Percentiles rank a stretch among this genome's conserved stretches.
phyloP scores from a whole-genome alignment of 768 basidiomycete species.

The Pulveroboletus ravenelii region DNA sequence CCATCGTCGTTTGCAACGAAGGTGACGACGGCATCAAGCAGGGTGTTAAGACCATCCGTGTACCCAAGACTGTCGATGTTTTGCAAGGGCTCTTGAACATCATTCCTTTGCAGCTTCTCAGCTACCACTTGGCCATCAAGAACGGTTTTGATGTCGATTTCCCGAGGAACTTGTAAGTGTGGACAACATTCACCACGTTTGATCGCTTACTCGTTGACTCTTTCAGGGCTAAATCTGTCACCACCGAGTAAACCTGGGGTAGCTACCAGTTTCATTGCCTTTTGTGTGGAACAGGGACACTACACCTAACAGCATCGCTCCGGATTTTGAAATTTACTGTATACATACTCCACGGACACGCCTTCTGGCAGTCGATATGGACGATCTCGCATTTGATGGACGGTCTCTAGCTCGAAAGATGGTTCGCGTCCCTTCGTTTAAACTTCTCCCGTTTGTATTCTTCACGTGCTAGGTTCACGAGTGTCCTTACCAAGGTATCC shows the following conservation, averaged over 20 bases:
- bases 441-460: not conserved
- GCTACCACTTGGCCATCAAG: constrained; percentile 93
- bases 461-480: not conserved
- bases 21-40: constrained; percentile 75
- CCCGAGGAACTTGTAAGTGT: constrained; percentile 86
- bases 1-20: constrained; percentile 94
- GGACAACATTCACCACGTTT: not conserved
- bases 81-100: constrained; percentile 95
- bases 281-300: not conserved
- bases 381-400: constrained; percentile 26
- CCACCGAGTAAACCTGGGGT: constrained; percentile 50
- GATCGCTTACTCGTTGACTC: constrained; percentile 7
- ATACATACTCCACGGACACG: constrained; percentile 20
- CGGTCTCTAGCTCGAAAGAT: constrained; percentile 3
- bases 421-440: not conserved
- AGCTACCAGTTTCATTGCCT: not conserved
- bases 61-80: constrained; percentile 91
- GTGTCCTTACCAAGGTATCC: too few relatives aligned
- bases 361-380: constrained; percentile 25
- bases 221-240: constrained; percentile 70
- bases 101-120: constrained; percentile 91
- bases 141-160: constrained; percentile 98
- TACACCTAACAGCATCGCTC: not conserved
- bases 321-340: constrained; percentile 15
- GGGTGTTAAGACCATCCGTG: constrained; percentile 82